phyloP scores from a whole-genome alignment of 2,329 filamentous ascomycete genomes.

The Periconia digitata region DNA sequence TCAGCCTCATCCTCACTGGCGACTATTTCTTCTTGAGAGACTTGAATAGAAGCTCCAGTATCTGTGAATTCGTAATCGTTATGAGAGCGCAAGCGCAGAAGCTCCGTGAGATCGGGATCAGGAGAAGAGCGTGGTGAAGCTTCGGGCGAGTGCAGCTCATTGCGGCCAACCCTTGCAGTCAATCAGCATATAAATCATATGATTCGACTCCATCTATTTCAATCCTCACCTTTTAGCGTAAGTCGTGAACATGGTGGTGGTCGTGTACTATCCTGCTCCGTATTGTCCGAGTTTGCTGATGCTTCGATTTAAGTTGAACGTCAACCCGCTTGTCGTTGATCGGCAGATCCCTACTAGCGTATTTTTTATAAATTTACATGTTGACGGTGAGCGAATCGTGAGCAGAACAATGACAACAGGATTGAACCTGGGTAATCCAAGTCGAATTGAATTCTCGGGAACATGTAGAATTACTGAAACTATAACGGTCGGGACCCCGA shows the following conservation, averaged over 20 bases:
- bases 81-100: constrained; percentile 28
- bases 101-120: constrained; percentile 32
- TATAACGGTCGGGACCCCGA: no score
- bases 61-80: constrained; percentile 29
- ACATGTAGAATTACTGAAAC: no score
- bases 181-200: background rate
- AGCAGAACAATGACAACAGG: no score
- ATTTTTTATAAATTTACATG: no score
- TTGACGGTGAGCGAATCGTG: no score
- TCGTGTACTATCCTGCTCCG: no score
- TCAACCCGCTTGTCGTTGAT: background rate
- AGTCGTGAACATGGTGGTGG: background rate
- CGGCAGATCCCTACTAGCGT: background rate
- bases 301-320: background rate
- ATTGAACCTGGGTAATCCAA: no score
- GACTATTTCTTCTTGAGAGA: constrained; percentile 6
- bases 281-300: background rate
- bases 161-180: constrained; percentile 32
- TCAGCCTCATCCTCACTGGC: constrained; percentile 25
- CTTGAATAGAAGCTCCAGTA: constrained; percentile 2
- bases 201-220: background rate
- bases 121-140: constrained; percentile 39
- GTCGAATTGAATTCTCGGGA: no score
- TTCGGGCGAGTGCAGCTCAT: constrained; percentile 37
- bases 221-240: background rate